Conservation (phyloP, 2,329 filamentous ascomycete species). For the Colletotrichum siamense region DNA sequence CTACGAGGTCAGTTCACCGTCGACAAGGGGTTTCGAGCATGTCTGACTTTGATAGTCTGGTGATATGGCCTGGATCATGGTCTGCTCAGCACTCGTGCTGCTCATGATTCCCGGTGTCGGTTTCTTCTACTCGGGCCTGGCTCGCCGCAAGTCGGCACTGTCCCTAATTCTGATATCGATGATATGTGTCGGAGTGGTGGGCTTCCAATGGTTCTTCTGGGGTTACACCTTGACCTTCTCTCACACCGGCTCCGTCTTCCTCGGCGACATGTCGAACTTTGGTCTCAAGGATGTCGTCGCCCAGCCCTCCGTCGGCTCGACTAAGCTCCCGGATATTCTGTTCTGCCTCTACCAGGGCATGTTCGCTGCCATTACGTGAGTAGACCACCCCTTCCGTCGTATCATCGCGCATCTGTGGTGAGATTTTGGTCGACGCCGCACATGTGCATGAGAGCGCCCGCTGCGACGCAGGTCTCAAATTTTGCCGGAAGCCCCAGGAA, state of each 20-base stretch:
- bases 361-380: conserved; percentile 88
- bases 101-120: conserved; percentile 94
- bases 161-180: conserved; percentile 86
- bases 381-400: conserved; percentile 20
- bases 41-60: conserved; percentile 61
- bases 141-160: conserved; percentile 86
- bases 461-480: background rate
- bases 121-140: conserved; percentile 93
- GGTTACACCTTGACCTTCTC: conserved; percentile 88
- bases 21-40: background rate
- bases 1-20: conserved; percentile 68
- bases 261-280: conserved; percentile 82
- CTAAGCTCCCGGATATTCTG: conserved; percentile 78
- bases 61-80: conserved; percentile 83
- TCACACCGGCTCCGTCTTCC: conserved; percentile 77
- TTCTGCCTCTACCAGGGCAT: conserved; percentile 89
- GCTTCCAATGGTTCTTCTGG: conserved; percentile 97
- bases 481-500: background rate
- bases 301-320: conserved; percentile 75
- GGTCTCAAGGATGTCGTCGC: conserved; percentile 80
- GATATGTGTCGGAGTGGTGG: conserved; percentile 79
- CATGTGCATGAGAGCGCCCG: background rate
- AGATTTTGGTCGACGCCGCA: background rate
- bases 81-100: conserved; percentile 78
- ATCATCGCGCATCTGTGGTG: background rate